These are phyloP conservation scores for Leishmania lainsoni DNA, from an alignment of 208 protist genomes.

Conservation along the genomic window DNA sequence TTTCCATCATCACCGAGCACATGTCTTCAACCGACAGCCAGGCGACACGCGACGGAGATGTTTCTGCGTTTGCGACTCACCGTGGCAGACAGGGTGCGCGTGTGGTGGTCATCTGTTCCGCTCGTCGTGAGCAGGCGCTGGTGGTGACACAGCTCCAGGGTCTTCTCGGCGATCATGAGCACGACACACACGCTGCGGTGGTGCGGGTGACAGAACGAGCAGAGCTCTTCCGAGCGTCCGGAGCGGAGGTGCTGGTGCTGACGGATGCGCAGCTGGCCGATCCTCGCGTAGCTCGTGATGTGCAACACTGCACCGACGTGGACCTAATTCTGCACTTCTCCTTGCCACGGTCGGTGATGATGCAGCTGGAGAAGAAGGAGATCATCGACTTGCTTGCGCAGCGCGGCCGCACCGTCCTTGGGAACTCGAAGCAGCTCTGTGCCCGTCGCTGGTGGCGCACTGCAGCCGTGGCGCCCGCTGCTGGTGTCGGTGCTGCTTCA, in stretches of 20 bases:
- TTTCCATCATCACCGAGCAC: constrained; percentile 30
- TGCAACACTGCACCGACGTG: constrained; percentile 27
- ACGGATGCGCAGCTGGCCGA: constrained; percentile 57
- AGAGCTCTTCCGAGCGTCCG: constrained; percentile 36
- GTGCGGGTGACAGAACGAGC: constrained; percentile 41
- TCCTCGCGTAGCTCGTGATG: constrained; percentile 26
- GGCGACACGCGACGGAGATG: background rate
- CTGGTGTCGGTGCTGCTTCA: background rate
- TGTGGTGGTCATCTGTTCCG: constrained; percentile 56
- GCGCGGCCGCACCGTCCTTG: constrained; percentile 40
- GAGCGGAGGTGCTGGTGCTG: constrained; percentile 56
- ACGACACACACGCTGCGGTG: constrained; percentile 16
- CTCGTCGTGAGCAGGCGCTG: constrained; percentile 60
- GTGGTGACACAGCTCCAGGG: constrained; percentile 36
- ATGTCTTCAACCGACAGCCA: background rate
- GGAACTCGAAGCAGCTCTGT: constrained; percentile 19
- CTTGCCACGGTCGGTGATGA: constrained; percentile 49
- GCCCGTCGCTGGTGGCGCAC: constrained; percentile 24
- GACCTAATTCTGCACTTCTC: constrained; percentile 61
- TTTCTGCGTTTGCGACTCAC: background rate
- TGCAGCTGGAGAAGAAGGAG: constrained; percentile 42
- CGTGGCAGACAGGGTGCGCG: constrained; percentile 10
- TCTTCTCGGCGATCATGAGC: constrained; percentile 27
- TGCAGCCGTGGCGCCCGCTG: background rate
- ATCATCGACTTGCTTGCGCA: constrained; percentile 47